These are phyloP conservation scores for Ceratocystis destructans DNA, from an alignment of 2,329 filamentous ascomycete genomes.

Conservation along the genomic window DNA sequence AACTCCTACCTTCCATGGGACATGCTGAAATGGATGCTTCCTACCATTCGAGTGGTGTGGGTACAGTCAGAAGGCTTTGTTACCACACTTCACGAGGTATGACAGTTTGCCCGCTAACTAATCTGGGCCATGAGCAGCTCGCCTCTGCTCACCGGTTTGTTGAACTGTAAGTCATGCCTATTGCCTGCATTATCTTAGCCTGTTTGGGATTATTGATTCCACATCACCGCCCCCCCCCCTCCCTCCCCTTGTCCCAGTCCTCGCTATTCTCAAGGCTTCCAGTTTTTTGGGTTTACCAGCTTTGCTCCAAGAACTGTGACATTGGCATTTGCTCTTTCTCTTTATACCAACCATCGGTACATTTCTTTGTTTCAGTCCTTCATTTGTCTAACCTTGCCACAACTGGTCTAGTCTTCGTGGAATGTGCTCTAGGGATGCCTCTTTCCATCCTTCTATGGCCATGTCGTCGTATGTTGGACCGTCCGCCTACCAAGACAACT, in stretches of 20 bases:
- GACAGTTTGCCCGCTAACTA: constrained; percentile 3
- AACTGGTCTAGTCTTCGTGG: background rate
- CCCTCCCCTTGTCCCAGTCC: background rate
- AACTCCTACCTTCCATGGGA: background rate
- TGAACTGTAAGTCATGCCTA: constrained; percentile 9
- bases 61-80: background rate
- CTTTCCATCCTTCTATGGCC: background rate
- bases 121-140: constrained; percentile 6
- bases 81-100: background rate
- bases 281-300: background rate
- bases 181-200: background rate
- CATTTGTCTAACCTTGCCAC: background rate
- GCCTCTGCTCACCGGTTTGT: constrained; percentile 7
- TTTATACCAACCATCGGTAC: background rate
- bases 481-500: background rate
- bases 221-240: background rate
- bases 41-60: background rate
- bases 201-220: background rate
- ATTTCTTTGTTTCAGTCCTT: background rate
- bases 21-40: background rate
- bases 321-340: background rate
- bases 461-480: background rate
- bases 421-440: background rate
- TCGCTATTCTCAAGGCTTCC: background rate
- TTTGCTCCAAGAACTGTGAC: background rate